These are phyloP conservation scores for Bullera alba DNA, from an alignment of 768 basidiomycete genomes.

Conservation along the genomic window DNA sequence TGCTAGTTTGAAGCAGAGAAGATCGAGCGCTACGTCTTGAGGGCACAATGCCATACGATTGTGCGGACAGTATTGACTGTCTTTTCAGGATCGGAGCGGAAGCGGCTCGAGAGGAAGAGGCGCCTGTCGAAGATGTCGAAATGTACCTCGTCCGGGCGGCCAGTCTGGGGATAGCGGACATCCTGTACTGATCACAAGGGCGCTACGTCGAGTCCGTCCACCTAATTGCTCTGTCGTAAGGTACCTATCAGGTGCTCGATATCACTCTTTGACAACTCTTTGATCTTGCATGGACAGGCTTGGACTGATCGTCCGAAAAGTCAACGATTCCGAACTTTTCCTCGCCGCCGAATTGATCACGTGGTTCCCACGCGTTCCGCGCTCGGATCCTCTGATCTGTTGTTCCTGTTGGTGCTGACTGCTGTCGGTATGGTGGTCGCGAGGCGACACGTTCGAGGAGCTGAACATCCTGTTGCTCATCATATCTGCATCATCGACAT, in stretches of 20 bases:
- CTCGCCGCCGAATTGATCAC: no score
- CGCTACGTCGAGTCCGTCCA: neutral
- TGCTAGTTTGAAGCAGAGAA: neutral
- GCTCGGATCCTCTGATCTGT: no score
- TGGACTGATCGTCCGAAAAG: no score
- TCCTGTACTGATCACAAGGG: neutral
- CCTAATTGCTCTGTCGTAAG: neutral
- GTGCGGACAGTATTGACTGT: conserved; percentile 7
- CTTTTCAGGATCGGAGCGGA: conserved; percentile 6
- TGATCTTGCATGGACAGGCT: no score
- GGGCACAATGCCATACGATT: neutral
- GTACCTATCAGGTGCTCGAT: neutral
- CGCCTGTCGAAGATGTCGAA: neutral
- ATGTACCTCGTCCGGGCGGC: neutral
- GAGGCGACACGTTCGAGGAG: no score
- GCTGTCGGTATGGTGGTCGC: no score
- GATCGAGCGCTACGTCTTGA: neutral
- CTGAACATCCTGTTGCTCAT: no score
- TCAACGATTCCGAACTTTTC: no score
- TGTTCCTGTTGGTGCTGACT: no score
- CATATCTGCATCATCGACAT: no score
- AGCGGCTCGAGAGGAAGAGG: neutral
- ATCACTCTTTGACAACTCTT: neutral
- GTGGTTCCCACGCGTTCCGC: no score
- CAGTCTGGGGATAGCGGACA: conserved; percentile 4